Evolutionary conservation across 1,284 basidiomycete genomes (phyloP).

Genomic region (Vanrija sp.): DNA sequence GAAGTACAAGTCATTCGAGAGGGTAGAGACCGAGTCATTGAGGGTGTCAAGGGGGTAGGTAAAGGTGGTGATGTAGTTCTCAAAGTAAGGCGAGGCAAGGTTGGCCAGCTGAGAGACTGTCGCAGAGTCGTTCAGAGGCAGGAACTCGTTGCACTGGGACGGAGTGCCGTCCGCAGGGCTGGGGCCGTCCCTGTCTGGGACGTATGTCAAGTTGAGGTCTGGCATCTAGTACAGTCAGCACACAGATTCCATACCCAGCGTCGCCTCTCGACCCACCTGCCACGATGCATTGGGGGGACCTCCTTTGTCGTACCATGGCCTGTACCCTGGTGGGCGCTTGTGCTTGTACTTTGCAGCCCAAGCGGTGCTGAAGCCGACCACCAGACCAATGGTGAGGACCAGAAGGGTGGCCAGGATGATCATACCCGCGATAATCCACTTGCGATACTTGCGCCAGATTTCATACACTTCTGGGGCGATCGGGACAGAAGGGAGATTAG

Average conservation of each 20-base stretch:
- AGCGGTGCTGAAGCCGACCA: conserved; percentile 27
- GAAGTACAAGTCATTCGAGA: conserved; percentile 28
- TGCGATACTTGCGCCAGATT: conserved; percentile 30
- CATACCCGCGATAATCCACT: conserved; percentile 27
- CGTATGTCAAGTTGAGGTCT: conserved; percentile 34
- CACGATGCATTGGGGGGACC: neutral
- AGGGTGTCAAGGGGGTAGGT: conserved; percentile 20
- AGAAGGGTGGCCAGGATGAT: conserved; percentile 24
- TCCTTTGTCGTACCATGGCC: neutral
- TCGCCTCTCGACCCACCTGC: neutral
- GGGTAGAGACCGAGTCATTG: neutral
- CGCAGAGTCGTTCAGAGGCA: conserved; percentile 27
- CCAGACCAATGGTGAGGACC: conserved; percentile 33
- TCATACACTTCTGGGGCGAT: conserved; percentile 5
- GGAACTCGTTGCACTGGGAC: conserved; percentile 35
- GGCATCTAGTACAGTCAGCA: neutral
- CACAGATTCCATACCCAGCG: too few relatives aligned
- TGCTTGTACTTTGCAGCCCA: neutral
- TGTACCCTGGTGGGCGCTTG: neutral
- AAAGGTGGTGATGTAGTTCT: conserved; percentile 24
- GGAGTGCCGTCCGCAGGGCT: conserved; percentile 31
- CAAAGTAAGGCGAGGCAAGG: conserved; percentile 11
- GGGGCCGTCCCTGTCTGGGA: conserved; percentile 36
- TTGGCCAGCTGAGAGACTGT: conserved; percentile 15
- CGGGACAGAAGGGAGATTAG: neutral